Conservation (phyloP, 2,329 filamentous ascomycete species). For the Clonostachys solani region DNA sequence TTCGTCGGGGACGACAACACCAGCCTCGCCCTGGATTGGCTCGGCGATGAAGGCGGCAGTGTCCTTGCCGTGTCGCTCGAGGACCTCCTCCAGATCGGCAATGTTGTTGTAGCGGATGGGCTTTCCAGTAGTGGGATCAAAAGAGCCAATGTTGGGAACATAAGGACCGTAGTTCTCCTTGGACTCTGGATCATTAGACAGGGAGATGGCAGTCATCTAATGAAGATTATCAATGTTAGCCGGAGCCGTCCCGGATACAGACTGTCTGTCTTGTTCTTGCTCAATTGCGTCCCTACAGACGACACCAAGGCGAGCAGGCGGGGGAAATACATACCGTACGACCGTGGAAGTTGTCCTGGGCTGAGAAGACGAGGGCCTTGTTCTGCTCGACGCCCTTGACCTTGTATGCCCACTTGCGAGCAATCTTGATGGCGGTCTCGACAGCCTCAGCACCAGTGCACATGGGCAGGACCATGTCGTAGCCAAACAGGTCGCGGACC, state of each 20-base stretch:
- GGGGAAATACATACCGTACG: constrained; percentile 64
- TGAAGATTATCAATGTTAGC: not conserved
- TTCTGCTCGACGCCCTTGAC: constrained; percentile 83
- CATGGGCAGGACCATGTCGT: constrained; percentile 98
- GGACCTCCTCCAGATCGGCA: constrained; percentile 70
- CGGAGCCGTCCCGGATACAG: not conserved
- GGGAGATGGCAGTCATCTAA: constrained; percentile 88
- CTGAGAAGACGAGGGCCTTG: constrained; percentile 80
- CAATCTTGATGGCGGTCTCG: constrained; percentile 94
- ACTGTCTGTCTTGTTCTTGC: not conserved
- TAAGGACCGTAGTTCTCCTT: constrained; percentile 97
- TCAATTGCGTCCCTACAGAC: not conserved
- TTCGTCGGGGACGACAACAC: constrained; percentile 90
- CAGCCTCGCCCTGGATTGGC: constrained; percentile 96
- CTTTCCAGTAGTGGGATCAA: constrained; percentile 68
- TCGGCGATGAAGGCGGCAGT: constrained; percentile 93
- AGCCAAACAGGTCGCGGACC: constrained; percentile 83
- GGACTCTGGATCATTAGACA: constrained; percentile 93
- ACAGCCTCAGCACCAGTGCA: constrained; percentile 96
- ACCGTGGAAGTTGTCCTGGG: constrained; percentile 92
- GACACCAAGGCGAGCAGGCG: not conserved
- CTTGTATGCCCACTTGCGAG: constrained; percentile 97
- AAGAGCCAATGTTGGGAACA: constrained; percentile 79
- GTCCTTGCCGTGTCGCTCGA: constrained; percentile 77
- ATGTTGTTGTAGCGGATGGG: constrained; percentile 84